Base-by-base conservation (phyloP, 2,329 filamentous ascomycete species). In the Cladobotryum protrusum region DNA sequence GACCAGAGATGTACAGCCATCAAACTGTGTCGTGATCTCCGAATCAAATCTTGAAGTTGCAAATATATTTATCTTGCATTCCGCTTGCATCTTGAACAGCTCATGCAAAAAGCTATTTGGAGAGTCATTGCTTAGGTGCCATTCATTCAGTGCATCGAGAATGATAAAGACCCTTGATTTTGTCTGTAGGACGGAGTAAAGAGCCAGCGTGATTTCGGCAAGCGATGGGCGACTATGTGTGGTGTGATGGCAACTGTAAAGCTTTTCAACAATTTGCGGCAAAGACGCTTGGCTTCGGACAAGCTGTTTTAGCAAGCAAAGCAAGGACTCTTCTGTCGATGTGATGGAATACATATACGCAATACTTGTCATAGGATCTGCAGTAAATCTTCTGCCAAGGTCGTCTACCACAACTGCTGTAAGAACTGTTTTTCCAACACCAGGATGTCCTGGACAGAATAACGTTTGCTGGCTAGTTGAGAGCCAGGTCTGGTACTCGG, bases 81-180 rank as follows among this genome's bases (percentile, higher is more conserved):
- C 37, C 4, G 48, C 44, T 0, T 53, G 48, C 1, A 53, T 47
- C 3, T 45, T 53, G 9, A 54, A 33, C 2, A 57, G 2, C 1
- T 39, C 19, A 3, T 37, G 11, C 3, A 56, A n/a, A n/a, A 57
- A 32, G 0, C 12, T 32, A 9, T 17, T 32, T 4, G 18, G 40
- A 1, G 15, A 24, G 1, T 37, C 47, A 12, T 37, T 20, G 6
- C 24, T 33, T 2, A 19, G 14, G 24, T 5, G 6, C 24, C 24
- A 29, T 24, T 48, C 42, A 36, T 52, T 45, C 18, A 52, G 19
- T 2, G 46, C 40, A 20, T 49, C 42, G 7, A 52, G 19, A 41
- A 52, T 11, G 9, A 52, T 45, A 36, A 52, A 48, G 18, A 45
- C 24, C 15, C 36, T 14, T 4, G 42, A 37, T 7, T 46, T 39